Conservation (phyloP, 441 rosid genomes). For the Biscutella laevigata region DNA sequence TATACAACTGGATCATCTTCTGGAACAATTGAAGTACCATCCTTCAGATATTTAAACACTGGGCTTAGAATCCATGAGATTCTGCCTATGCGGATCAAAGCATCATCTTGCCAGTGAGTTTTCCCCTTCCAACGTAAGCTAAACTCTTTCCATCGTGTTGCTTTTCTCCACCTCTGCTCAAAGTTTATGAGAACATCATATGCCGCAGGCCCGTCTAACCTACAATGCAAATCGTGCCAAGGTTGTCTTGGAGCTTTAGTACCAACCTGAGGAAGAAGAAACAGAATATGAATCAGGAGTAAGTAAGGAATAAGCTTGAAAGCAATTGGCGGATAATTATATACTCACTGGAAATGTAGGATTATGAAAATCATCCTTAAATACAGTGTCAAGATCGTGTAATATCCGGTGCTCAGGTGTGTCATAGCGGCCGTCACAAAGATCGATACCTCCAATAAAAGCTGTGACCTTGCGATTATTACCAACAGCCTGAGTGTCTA, state of each 20-base stretch:
- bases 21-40: conserved; percentile 49
- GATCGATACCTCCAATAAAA: conserved; percentile 87
- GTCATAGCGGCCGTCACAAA: conserved; percentile 90
- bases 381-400: conserved; percentile 54
- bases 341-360: conserved; percentile 75
- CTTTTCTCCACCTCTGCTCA: conserved; percentile 91
- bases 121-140: conserved; percentile 43
- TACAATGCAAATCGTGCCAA: conserved; percentile 92
- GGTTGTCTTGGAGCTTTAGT: conserved; percentile 85
- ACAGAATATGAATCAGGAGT: neutral
- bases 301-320: neutral
- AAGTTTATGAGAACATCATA: conserved; percentile 90
- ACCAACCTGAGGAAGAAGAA: conserved; percentile 35
- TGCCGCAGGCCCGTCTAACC: conserved; percentile 87
- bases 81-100: conserved; percentile 65
- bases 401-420: conserved; percentile 81
- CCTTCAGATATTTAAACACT: conserved; percentile 19
- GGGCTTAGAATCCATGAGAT: conserved; percentile 92
- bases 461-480: conserved; percentile 72
- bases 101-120: conserved; percentile 67
- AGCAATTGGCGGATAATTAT: neutral
- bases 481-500: conserved; percentile 75
- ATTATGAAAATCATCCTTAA: conserved; percentile 77
- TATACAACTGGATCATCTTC: conserved; percentile 45
- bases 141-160: conserved; percentile 66